These are phyloP conservation scores for Pythium myriotylum DNA, from an alignment of 352 stramenopile genomes.

Conservation along the genomic window DNA sequence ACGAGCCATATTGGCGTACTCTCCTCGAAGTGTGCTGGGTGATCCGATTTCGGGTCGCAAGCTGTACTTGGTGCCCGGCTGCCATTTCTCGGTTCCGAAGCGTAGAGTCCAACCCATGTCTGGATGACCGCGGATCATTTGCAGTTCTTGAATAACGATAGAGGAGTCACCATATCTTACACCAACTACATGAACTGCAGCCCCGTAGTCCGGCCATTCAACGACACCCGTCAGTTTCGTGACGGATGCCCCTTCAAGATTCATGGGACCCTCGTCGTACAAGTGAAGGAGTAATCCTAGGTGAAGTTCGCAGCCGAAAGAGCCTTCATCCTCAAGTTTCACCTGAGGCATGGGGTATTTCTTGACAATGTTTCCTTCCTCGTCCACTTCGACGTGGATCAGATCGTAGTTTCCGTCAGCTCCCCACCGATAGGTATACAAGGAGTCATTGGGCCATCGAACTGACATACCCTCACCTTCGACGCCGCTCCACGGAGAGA, in stretches of 20 bases:
- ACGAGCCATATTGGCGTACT: constrained; percentile 57
- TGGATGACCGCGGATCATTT: constrained; percentile 77
- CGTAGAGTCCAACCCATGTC: constrained; percentile 88
- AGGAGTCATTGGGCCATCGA: constrained; percentile 84
- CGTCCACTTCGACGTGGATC: constrained; percentile 83
- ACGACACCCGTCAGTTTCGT: constrained; percentile 64
- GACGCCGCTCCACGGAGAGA: constrained; percentile 87
- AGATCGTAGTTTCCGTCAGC: constrained; percentile 88
- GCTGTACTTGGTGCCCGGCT: constrained; percentile 84
- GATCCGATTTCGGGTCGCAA: constrained; percentile 34
- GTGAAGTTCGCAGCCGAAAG: constrained; percentile 76
- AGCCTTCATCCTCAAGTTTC: constrained; percentile 72
- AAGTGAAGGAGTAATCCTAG: constrained; percentile 81
- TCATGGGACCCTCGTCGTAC: constrained; percentile 30
- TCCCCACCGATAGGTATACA: constrained; percentile 90
- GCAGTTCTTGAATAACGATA: constrained; percentile 78
- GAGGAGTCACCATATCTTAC: constrained; percentile 52
- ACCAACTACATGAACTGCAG: constrained; percentile 70
- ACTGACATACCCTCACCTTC: constrained; percentile 90
- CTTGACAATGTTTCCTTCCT: constrained; percentile 70
- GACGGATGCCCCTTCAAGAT: neutral
- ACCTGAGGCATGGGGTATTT: constrained; percentile 71
- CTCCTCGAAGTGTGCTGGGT: constrained; percentile 38
- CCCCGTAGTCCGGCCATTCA: constrained; percentile 85
- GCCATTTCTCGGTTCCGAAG: constrained; percentile 88